Evolutionary conservation across 148 eudicot species (phyloP).

Genomic region (Rhododendron kiyosumense): DNA sequence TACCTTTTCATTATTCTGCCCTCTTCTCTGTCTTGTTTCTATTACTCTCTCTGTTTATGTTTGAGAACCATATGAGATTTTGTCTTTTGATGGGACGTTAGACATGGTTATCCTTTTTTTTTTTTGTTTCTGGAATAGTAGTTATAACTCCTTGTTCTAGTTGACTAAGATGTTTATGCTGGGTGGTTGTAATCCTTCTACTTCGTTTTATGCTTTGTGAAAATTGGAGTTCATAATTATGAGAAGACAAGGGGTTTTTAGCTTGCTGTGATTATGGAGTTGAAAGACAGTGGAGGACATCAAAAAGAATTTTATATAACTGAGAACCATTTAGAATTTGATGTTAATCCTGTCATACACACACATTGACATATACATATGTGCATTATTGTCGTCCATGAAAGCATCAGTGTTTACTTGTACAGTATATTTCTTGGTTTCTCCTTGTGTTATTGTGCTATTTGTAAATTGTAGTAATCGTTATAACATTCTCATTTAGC

Average conservation of each 20-base stretch:
- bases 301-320: background rate
- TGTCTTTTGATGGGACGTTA: background rate
- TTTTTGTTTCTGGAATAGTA: background rate
- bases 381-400: background rate
- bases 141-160: background rate
- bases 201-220: background rate
- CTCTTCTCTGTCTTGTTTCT: background rate
- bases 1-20: background rate
- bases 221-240: background rate
- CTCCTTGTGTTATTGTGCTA: background rate
- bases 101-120: background rate
- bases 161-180: too few species aligned
- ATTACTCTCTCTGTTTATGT: background rate
- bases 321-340: background rate
- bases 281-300: background rate
- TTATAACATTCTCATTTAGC: background rate
- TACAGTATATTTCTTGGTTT: background rate
- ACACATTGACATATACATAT: background rate
- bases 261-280: background rate
- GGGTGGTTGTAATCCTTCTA: background rate
- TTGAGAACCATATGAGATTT: background rate
- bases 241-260: background rate
- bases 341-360: background rate
- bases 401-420: background rate
- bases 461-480: background rate